Evolutionary conservation across 768 basidiomycete genomes (phyloP).

Genomic region (Pleurotus sapidus): DNA sequence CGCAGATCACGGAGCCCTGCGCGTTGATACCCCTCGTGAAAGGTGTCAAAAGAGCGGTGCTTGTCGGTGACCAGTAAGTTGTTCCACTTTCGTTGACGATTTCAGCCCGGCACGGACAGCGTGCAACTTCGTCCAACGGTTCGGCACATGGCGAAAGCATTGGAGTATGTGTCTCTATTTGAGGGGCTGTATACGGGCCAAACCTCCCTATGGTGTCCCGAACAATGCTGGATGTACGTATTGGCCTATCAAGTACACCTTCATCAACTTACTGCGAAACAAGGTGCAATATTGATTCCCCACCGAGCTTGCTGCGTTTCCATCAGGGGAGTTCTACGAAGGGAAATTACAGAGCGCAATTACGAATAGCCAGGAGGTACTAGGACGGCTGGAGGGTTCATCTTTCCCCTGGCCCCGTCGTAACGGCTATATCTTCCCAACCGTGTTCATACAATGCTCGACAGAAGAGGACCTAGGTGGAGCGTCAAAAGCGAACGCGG

Average conservation of each 20-base stretch:
- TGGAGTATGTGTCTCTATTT: constrained; percentile 56
- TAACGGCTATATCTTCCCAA: constrained; percentile 37
- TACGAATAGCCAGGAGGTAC: constrained; percentile 28
- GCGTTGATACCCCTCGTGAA: constrained; percentile 69
- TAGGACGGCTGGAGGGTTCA: constrained; percentile 32
- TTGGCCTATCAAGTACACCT: too few relatives aligned
- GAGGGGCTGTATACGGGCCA: constrained; percentile 54
- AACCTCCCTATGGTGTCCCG: constrained; percentile 36
- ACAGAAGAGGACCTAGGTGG: constrained; percentile 57
- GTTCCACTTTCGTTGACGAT: too few relatives aligned
- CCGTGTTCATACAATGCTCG: constrained; percentile 56
- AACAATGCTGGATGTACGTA: constrained; percentile 57
- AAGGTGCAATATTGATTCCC: constrained; percentile 68
- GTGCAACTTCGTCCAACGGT: constrained; percentile 70
- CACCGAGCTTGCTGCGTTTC: constrained; percentile 53
- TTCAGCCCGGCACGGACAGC: constrained; percentile 25
- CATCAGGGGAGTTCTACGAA: constrained; percentile 63
- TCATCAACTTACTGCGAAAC: too few relatives aligned
- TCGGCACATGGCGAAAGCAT: constrained; percentile 50
- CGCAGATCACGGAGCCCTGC: constrained; percentile 66
- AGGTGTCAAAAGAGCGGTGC: constrained; percentile 50
- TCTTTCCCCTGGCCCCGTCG: constrained; percentile 57
- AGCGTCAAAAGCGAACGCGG: constrained; percentile 58
- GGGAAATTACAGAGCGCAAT: constrained; percentile 47
- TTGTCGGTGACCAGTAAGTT: constrained; percentile 68